Evolutionary conservation across 495 filamentous ascomycete genomes (phyloP).

Genomic region (Durotheca rogersii): DNA sequence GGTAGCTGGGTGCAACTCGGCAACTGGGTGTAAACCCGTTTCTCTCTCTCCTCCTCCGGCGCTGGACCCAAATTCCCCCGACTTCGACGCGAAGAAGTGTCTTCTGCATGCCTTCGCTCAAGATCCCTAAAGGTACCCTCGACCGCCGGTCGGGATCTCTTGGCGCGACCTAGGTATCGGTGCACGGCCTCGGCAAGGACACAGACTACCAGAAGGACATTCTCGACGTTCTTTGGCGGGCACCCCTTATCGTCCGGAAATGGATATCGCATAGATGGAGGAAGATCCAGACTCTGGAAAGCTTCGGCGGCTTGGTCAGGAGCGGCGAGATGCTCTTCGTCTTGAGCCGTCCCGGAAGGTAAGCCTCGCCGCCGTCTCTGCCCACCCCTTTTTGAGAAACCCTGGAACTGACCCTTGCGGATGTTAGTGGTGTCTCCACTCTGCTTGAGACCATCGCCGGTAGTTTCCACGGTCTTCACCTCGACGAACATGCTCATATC

Average conservation of each 20-base stretch:
- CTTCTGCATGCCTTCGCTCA: slow-evolving; percentile 16
- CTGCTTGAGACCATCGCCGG: slow-evolving; percentile 72
- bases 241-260: slow-evolving; percentile 7
- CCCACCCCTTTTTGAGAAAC: too few species aligned
- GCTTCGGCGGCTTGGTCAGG: slow-evolving; percentile 71
- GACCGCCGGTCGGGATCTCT: slow-evolving; percentile 14
- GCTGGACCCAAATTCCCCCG: slow-evolving; percentile 15
- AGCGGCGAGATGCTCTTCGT: slow-evolving; percentile 81
- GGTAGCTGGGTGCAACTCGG: background rate
- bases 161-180: slow-evolving; percentile 10
- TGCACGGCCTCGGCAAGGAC: slow-evolving; percentile 15
- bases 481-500: slow-evolving; percentile 47
- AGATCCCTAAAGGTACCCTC: slow-evolving; percentile 15
- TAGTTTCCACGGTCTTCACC: slow-evolving; percentile 56
- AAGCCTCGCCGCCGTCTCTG: background rate
- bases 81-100: slow-evolving; percentile 14
- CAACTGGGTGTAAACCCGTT: slow-evolving; percentile 8
- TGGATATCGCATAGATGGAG: slow-evolving; percentile 17
- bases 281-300: slow-evolving; percentile 61
- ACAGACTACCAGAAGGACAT: slow-evolving; percentile 22
- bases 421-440: slow-evolving; percentile 43
- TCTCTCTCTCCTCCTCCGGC: slow-evolving; percentile 1
- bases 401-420: background rate
- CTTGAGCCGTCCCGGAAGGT: slow-evolving; percentile 65
- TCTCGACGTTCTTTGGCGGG: slow-evolving; percentile 6